Evolutionary conservation across 2,329 filamentous ascomycete species (phyloP), one percentile per base, ranked within the genome.

Genomic region (Penicillium sp.): DNA sequence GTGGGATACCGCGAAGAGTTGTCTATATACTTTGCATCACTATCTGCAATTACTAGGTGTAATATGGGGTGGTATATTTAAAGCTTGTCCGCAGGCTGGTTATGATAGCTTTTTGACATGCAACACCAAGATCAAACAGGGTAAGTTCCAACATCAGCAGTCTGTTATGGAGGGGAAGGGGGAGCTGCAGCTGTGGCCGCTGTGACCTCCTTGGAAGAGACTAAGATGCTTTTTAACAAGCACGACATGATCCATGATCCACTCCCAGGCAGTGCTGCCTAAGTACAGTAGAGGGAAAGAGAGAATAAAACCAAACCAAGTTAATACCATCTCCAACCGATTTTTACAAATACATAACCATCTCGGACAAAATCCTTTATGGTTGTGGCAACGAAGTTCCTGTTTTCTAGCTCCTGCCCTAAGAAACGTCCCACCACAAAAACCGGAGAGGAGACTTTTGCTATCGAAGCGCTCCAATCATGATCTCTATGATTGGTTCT

Each of bases 401-500:
- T 43, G 39, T 28, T 43, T 9, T 28, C n/a, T 43, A 43, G 39
- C 24, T 21, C 19, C 23, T 21, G 23, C 39, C 23, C 39, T 43
- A 43, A 43, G 14, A 10, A 19, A 43, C 23, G 23, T 43, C 23
- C 39, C 23, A 28, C 39, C 37, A 40, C 24, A 49, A 13, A 40
- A 11, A 40, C 14, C 8, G 21, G 24, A 28, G 39, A 43, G 36
- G 46, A 42, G 39, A 37, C 34, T 31, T 19, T 28, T 28, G 16
- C 26, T 43, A 33, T 21, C 14, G 26, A 44, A 29, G 33, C 42
- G 8, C 18, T 31, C 42, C 42, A 54, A 51, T 33, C 39, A 36
- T 16, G 7, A 24, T 16, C 3, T 23, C 8, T 14, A 16, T 58
- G 45, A 58, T 58, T 55, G 56, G 56, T 5, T 9, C 16, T 44